Evolutionary conservation across 2,329 filamentous ascomycete genomes (phyloP), one percentile per base, ranked within the genome.

Genomic region (Colletotrichum navitas): DNA sequence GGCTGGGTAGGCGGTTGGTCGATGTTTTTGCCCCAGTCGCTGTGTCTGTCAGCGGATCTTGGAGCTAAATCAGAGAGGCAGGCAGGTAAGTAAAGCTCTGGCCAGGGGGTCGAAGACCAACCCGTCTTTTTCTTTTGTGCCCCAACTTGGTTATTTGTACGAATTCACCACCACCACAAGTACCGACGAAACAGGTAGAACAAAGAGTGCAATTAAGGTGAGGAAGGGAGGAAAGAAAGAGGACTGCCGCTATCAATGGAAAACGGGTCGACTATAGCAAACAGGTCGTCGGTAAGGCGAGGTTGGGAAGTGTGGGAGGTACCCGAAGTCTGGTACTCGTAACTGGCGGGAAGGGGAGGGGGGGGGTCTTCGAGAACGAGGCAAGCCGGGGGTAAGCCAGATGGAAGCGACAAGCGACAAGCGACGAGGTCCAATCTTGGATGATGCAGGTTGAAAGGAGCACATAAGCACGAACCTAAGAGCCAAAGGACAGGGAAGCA

Each of bases 341-440:
- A 36, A 21, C 21, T 12, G 52, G 21, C n/a, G n/a, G n/a, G n/a
- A n/a, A n/a, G 12, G 24, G 12, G 11, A 49, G 52, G 18, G 16
- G 18, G 18, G 52, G 26, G 32, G 29, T 34, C n/a, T 3, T 47
- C 45, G 4, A 34, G n/a, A 45, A 39, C 43, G 18, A 24, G 29
- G 8, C 34, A 39, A 52, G 56, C 29, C 43, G 36, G 47, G 59
- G 58, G 58, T 39, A 21, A 72, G 89, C 92, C 94, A 97, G 81
- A 95, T 95, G 18, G 88, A 85, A 63, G 49, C 63, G 47, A 66
- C 63, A 71, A 43, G 64, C 24, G 63, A 65, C 54, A 59, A 36
- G 45, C 43, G 34, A 65, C 24, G 36, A 52, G 32, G 36, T n/a
- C 24, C 65, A 63, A 54, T 63, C 65, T 71, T 68, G 68, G 68